Evolutionary conservation across 352 stramenopile genomes (phyloP).

Genomic region (Pythium periplocum): DNA sequence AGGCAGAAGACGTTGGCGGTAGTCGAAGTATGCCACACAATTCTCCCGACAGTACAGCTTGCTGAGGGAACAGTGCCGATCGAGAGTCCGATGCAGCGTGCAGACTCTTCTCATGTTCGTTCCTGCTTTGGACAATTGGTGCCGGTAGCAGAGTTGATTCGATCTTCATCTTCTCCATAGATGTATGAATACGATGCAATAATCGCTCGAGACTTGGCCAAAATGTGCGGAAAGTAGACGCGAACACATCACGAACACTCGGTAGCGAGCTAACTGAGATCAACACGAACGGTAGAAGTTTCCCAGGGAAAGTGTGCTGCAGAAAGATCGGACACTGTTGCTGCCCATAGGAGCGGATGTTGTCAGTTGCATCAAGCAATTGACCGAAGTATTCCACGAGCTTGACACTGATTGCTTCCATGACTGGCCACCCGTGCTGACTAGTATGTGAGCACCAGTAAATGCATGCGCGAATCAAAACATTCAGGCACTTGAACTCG

Average conservation of each 20-base stretch:
- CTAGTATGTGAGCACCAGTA: slow-evolving; percentile 66
- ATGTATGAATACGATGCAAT: slow-evolving; percentile 11
- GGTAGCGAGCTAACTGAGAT: slow-evolving; percentile 63
- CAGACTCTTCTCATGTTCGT: no score
- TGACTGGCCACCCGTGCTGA: slow-evolving; percentile 44
- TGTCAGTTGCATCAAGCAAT: slow-evolving; percentile 24
- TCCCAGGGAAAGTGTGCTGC: slow-evolving; percentile 60
- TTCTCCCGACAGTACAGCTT: no score
- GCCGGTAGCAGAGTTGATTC: slow-evolving; percentile 3
- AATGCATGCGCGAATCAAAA: slow-evolving; percentile 63
- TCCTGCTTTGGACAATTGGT: slow-evolving; percentile 1
- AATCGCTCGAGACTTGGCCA: slow-evolving; percentile 18
- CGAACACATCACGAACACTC: slow-evolving; percentile 16
- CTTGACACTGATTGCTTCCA: slow-evolving; percentile 44
- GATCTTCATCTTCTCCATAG: slow-evolving; percentile 6
- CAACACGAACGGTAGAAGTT: slow-evolving; percentile 70
- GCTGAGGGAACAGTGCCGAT: no score
- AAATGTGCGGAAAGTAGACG: slow-evolving; percentile 8
- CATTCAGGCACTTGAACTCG: slow-evolving; percentile 81
- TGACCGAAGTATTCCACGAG: slow-evolving; percentile 44
- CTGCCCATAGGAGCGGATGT: slow-evolving; percentile 13
- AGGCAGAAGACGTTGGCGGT: not conserved
- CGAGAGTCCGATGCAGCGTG: no score
- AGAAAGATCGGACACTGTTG: slow-evolving; percentile 26
- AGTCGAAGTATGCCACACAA: no score